Conservation (phyloP, 2,329 filamentous ascomycete species). For the Lasiodiplodia hormozganensis region DNA sequence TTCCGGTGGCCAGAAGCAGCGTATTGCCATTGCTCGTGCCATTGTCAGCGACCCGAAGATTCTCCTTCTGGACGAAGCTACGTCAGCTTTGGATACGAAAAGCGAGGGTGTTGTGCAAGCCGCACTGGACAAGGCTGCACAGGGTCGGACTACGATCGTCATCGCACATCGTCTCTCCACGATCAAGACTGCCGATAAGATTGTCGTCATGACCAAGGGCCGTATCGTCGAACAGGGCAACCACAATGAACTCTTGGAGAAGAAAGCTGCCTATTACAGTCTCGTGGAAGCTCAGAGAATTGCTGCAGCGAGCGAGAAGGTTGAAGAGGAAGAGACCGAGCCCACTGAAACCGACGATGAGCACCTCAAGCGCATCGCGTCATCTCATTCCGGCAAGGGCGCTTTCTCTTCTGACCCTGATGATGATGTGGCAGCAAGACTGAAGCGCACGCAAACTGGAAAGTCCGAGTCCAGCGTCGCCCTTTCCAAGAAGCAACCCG, state of each 20-base stretch:
- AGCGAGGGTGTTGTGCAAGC: constrained; percentile 91
- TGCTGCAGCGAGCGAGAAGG: constrained; percentile 64
- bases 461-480: constrained; percentile 72
- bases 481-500: constrained; percentile 59
- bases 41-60: constrained; percentile 88
- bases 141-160: constrained; percentile 87
- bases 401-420: constrained; percentile 62
- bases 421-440: constrained; percentile 63
- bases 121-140: constrained; percentile 80
- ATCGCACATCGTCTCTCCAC: constrained; percentile 93
- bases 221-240: constrained; percentile 85
- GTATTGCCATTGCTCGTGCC: constrained; percentile 87
- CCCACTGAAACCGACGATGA: constrained; percentile 40
- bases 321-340: constrained; percentile 57
- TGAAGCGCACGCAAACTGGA: constrained; percentile 60
- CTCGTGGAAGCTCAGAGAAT: constrained; percentile 88
- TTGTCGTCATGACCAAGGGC: constrained; percentile 84
- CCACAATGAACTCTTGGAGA: constrained; percentile 77
- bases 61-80: constrained; percentile 88
- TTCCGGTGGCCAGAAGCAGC: constrained; percentile 91
- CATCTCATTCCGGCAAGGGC: constrained; percentile 37
- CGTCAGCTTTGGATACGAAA: constrained; percentile 87
- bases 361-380: constrained; percentile 37
- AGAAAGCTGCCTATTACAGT: constrained; percentile 74
- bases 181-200: constrained; percentile 89